Percentiles rank a stretch among this genome's conserved stretches.
phyloP scores from a whole-genome alignment of 2,329 filamentous ascomycete genomes.

The Rosellinia necatrix region DNA sequence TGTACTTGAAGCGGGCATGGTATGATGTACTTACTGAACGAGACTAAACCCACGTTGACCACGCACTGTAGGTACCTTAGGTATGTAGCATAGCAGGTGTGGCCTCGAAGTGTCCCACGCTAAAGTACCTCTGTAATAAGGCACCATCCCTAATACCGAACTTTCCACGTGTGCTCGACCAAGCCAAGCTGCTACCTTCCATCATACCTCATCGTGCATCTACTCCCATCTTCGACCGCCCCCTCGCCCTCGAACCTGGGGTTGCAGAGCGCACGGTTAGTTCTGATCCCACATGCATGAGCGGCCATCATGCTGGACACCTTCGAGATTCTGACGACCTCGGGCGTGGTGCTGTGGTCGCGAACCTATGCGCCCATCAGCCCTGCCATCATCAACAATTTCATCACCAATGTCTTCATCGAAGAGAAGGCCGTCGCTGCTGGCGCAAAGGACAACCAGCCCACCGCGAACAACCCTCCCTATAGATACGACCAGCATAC shows the following conservation, averaged over 20 bases:
- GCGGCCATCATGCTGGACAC: slow-evolving; percentile 77
- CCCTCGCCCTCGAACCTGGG: slow-evolving; percentile 2
- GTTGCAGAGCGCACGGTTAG: neutral
- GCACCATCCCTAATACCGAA: neutral
- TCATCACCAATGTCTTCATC: slow-evolving; percentile 97
- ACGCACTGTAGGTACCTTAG: neutral
- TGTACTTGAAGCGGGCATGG: no score
- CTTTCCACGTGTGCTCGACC: neutral
- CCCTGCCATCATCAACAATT: slow-evolving; percentile 84
- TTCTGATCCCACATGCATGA: slow-evolving; percentile 9
- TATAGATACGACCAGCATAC: slow-evolving; percentile 95
- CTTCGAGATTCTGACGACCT: slow-evolving; percentile 95
- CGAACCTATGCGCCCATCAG: slow-evolving; percentile 81
- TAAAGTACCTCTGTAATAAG: neutral
- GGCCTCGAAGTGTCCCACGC: no score
- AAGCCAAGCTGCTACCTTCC: slow-evolving; percentile 16
- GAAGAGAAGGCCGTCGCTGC: slow-evolving; percentile 79
- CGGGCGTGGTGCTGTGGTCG: slow-evolving; percentile 96
- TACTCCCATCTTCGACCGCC: slow-evolving; percentile 11
- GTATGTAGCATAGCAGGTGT: no score
- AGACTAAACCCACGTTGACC: no score
- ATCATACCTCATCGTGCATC: slow-evolving; percentile 31
- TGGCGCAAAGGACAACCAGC: slow-evolving; percentile 62
- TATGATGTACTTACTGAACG: no score
- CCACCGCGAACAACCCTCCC: slow-evolving; percentile 67